phyloP scores from a whole-genome alignment of 140 eudicot genomes.

The Bidens hawaiensis region DNA sequence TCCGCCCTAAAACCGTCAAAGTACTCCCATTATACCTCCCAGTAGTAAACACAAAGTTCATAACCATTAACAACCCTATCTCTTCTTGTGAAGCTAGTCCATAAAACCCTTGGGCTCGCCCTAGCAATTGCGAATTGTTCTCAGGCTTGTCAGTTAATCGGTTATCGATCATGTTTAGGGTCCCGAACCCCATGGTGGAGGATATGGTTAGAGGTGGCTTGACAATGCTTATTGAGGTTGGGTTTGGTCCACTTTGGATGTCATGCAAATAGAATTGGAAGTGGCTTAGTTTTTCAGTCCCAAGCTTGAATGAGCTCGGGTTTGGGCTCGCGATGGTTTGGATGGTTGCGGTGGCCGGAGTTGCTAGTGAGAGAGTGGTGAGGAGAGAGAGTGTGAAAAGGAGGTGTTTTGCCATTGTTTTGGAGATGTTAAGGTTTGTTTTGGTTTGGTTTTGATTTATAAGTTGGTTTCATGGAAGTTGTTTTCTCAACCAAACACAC shows the following conservation, averaged over 20 bases:
- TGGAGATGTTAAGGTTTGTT: slow-evolving; percentile 1
- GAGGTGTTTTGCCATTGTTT: background rate
- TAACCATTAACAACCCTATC: slow-evolving; percentile 2
- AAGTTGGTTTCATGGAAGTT: slow-evolving; percentile 7
- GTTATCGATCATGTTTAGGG: slow-evolving; percentile 6
- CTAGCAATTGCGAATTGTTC: background rate
- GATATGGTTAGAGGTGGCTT: background rate
- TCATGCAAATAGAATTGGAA: slow-evolving; percentile 9
- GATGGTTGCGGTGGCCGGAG: slow-evolving; percentile 3
- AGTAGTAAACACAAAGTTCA: background rate
- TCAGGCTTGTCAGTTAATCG: background rate
- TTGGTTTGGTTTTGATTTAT: slow-evolving; percentile 1
- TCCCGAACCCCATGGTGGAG: background rate
- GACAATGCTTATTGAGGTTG: slow-evolving; percentile 2
- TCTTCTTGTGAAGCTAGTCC: slow-evolving; percentile 1
- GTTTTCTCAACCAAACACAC: slow-evolving; percentile 7
- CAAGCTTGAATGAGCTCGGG: slow-evolving; percentile 1
- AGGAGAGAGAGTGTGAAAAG: background rate
- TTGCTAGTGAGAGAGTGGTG: background rate
- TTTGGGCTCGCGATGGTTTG: background rate
- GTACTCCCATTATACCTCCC: slow-evolving; percentile 11
- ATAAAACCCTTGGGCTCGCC: slow-evolving; percentile 13
- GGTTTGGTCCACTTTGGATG: slow-evolving; percentile 2
- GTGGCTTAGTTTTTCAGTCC: slow-evolving; percentile 9
- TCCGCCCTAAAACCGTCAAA: slow-evolving; percentile 12